Evolutionary conservation across 2,329 filamentous ascomycete genomes (phyloP), one percentile per base, ranked within the genome.

Genomic region (Trichoderma oligosporum): DNA sequence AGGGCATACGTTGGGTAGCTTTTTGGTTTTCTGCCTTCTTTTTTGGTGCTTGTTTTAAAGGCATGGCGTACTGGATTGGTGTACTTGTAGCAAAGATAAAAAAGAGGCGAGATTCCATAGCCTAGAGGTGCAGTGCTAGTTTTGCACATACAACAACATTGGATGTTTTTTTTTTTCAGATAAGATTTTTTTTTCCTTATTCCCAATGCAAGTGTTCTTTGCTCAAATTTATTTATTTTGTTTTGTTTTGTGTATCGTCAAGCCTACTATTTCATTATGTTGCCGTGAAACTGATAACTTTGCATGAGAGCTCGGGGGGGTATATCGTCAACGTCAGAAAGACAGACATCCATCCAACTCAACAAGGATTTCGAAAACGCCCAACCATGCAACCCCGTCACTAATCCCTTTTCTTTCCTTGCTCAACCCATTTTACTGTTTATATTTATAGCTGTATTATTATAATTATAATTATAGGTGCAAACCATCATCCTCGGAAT

Each of bases 401-500:
- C 9, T 55, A 4, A 22, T 45, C 33, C 11, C 35, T 18, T 46
- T 41, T 18, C 8, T 12, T 46, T 18, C 33, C 11, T 33, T 46
- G n/a, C 14, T 22, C 20, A 6, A 7, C n/a, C 14, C 11, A 31
- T 35, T 7, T 27, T 18, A n/a, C n/a, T n/a, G n/a, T n/a, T n/a
- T n/a, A n/a, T n/a, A n/a, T n/a, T n/a, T n/a, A n/a, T n/a, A n/a
- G n/a, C 18, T 14, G 22, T 20, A 2, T 9, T 18, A 41, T 41
- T 14, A 9, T 24, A 4, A 18, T 24, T n/a, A 7, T 3, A 11
- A 3, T 36, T 68, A 88, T 44, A 88, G 70, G 72, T 88, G 83
- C 74, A 88, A 75, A 1, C 85, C 85, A 18, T 78, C 81, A 4
- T 84, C 78, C 11, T 76, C 66, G 11, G 67, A 76, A 20, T 75